Conservation (phyloP, 441 rosid species). For the Manihot esculenta region DNA sequence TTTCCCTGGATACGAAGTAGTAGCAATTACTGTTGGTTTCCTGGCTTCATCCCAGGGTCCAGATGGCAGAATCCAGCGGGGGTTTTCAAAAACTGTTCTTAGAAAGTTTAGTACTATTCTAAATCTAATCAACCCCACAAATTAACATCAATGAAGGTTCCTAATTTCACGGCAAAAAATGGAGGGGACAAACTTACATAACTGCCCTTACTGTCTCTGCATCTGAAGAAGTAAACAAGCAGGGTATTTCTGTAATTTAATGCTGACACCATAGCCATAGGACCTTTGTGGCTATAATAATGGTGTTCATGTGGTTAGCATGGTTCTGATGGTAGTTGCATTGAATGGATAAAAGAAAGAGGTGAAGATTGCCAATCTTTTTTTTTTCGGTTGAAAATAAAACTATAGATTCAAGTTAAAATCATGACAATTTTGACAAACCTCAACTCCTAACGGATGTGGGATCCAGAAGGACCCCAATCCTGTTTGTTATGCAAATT, state of each 20-base stretch:
- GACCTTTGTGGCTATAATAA: conserved; percentile 35
- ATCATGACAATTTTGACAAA: no score
- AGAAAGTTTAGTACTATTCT: neutral
- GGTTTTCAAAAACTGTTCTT: conserved; percentile 16
- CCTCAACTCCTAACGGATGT: no score
- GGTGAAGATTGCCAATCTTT: conserved; percentile 11
- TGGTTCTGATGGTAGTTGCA: conserved; percentile 16
- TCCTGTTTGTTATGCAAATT: conserved; percentile 24
- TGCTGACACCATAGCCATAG: conserved; percentile 24
- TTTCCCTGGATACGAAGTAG: conserved; percentile 31
- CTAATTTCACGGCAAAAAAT: conserved; percentile 58
- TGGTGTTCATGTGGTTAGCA: conserved; percentile 32
- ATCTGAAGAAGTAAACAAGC: neutral
- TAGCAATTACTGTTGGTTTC: conserved; percentile 15
- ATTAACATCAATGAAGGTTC: conserved; percentile 27
- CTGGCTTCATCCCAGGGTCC: neutral
- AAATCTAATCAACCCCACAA: conserved; percentile 35
- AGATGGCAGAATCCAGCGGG: conserved; percentile 24
- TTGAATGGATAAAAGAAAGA: conserved; percentile 23
- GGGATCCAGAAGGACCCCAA: no score
- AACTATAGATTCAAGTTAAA: no score
- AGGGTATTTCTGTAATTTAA: conserved; percentile 28
- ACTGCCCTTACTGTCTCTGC: conserved; percentile 8
- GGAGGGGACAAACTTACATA: conserved; percentile 33
- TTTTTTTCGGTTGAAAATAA: no score